phyloP scores from a whole-genome alignment of 2,329 filamentous ascomycete species.

The Drechslera avenae region DNA sequence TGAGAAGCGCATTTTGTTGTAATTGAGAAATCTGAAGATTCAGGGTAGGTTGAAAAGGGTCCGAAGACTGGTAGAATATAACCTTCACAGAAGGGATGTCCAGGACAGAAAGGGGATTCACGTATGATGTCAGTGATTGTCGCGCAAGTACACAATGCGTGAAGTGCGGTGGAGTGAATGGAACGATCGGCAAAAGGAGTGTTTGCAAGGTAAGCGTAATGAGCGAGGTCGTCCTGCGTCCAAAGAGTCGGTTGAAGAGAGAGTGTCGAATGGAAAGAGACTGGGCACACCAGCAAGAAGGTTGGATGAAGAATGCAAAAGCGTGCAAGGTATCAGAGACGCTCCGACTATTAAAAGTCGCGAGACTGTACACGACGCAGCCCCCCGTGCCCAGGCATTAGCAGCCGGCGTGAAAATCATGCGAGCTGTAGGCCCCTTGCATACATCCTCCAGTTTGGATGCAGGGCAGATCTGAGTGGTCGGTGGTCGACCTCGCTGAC shows the following conservation, averaged over 20 bases:
- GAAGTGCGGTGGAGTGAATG: slow-evolving; percentile 28
- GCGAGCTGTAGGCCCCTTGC: slow-evolving; percentile 25
- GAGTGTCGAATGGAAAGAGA: slow-evolving; percentile 27
- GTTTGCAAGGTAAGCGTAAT: slow-evolving; percentile 25
- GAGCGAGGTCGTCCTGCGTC: slow-evolving; percentile 42
- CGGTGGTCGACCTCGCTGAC: slow-evolving; percentile 25
- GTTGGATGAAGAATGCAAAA: slow-evolving; percentile 34
- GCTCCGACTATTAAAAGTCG: slow-evolving; percentile 35
- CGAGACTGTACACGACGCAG: slow-evolving; percentile 29
- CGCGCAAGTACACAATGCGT: slow-evolving; percentile 12
- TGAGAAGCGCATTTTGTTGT: slow-evolving; percentile 38
- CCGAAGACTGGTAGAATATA: slow-evolving; percentile 20
- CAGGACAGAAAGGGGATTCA: slow-evolving; percentile 11
- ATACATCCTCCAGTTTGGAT: slow-evolving; percentile 31
- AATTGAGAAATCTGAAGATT: not conserved
- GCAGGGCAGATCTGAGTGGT: slow-evolving; percentile 33
- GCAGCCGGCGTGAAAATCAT: slow-evolving; percentile 26
- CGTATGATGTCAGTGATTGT: slow-evolving; percentile 14
- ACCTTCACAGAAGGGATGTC: slow-evolving; percentile 40
- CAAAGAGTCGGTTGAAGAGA: slow-evolving; percentile 30
- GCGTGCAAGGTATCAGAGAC: slow-evolving; percentile 19
- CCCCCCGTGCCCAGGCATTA: slow-evolving; percentile 29
- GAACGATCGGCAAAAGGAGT: slow-evolving; percentile 34
- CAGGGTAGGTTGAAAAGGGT: not conserved
- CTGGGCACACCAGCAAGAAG: slow-evolving; percentile 28